Conservation (phyloP, 495 filamentous ascomycete species). For the Margaritispora aquatica region DNA sequence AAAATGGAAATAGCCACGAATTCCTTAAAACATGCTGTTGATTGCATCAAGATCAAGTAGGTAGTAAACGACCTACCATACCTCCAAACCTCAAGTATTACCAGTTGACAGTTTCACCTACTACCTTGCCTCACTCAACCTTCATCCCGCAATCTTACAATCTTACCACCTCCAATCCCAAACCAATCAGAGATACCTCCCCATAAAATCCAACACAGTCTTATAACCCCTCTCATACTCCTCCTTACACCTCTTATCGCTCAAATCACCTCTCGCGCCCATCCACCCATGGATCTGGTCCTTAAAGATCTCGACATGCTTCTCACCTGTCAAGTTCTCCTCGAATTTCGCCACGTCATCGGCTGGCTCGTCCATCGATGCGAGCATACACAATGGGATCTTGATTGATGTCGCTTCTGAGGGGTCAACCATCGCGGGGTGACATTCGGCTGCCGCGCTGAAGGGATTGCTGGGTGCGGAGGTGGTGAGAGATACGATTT, state of each 20-base stretch:
- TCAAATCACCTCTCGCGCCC: slow-evolving; percentile 69
- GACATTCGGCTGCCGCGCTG: slow-evolving; percentile 60
- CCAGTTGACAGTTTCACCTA: no score
- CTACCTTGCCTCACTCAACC: no score
- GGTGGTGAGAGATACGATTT: slow-evolving; percentile 56
- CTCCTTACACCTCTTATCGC: slow-evolving; percentile 56
- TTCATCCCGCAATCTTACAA: no score
- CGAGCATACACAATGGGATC: slow-evolving; percentile 59
- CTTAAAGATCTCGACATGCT: slow-evolving; percentile 72
- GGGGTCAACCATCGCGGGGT: slow-evolving; percentile 87
- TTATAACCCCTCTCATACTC: slow-evolving; percentile 81
- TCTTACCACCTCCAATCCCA: no score
- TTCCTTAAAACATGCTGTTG: no score
- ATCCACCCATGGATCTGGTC: slow-evolving; percentile 91
- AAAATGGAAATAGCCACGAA: no score
- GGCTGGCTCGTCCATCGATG: slow-evolving; percentile 58
- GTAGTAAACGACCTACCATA: no score
- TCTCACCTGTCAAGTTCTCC: slow-evolving; percentile 54
- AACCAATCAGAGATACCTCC: slow-evolving; percentile 55
- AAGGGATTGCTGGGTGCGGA: slow-evolving; percentile 54
- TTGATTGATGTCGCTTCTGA: slow-evolving; percentile 61
- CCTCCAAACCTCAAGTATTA: no score
- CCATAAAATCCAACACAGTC: slow-evolving; percentile 67
- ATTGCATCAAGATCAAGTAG: no score
- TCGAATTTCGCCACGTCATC: slow-evolving; percentile 69